phyloP scores from a whole-genome alignment of 148 eudicot species.

The Pharnaceum exiguum region DNA sequence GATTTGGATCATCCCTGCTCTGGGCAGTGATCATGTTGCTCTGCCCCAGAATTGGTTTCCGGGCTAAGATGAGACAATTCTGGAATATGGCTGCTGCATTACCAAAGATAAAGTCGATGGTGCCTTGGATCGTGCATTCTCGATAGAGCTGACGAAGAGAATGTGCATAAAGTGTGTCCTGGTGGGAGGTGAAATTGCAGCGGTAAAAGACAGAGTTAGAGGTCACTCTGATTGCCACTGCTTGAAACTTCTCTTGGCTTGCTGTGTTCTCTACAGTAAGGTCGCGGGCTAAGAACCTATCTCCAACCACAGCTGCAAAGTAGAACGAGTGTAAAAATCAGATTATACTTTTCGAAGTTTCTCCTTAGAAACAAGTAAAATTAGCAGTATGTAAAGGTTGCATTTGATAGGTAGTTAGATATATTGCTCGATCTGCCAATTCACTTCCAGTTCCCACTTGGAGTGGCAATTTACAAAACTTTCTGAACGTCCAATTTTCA shows the following conservation, averaged over 20 bases:
- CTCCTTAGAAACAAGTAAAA: not conserved
- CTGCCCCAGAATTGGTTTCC: constrained; percentile 50
- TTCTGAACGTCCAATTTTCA: too few species aligned
- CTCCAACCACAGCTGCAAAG: constrained; percentile 58
- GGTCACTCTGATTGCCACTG: constrained; percentile 60
- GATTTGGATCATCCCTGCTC: constrained; percentile 60
- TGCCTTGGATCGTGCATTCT: constrained; percentile 59
- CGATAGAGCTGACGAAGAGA: constrained; percentile 61
- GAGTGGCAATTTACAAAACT: too few species aligned
- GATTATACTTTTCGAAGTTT: not conserved
- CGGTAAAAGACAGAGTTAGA: constrained; percentile 56
- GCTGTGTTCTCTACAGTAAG: constrained; percentile 49
- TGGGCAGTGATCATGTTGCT: constrained; percentile 64
- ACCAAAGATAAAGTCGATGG: constrained; percentile 72
- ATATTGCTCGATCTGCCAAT: too few species aligned
- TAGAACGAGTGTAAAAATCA: not conserved
- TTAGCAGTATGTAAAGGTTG: too few species aligned
- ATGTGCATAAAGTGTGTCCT: constrained; percentile 68
- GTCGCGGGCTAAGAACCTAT: constrained; percentile 63
- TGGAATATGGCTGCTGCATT: constrained; percentile 65
- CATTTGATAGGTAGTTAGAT: too few species aligned
- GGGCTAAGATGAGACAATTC: constrained; percentile 42
- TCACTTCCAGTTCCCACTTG: too few species aligned
- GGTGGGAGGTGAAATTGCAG: constrained; percentile 52
- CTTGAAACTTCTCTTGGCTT: constrained; percentile 55